A percentile compares a stretch with the other conserved stretches of the same genome.
phyloP scores from a whole-genome alignment of 2,329 filamentous ascomycete genomes.

The Hymenoscyphus repandus region DNA sequence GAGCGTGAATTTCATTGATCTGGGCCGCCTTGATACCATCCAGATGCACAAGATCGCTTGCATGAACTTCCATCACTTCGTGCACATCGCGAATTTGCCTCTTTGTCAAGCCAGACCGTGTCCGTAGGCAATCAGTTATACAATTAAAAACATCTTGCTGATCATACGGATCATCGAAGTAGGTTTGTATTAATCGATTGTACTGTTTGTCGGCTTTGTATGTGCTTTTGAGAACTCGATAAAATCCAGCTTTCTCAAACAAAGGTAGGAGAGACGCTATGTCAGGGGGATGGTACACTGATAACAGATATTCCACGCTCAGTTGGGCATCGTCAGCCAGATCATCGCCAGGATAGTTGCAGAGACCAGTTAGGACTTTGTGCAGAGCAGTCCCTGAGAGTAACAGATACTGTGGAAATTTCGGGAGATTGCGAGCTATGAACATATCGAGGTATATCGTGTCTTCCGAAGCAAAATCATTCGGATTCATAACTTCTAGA shows the following conservation, averaged over 20 bases:
- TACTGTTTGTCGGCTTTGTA: conserved; percentile 79
- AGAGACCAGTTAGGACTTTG: conserved; percentile 74
- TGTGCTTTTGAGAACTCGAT: conserved; percentile 83
- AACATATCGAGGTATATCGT: conserved; percentile 98
- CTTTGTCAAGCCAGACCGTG: conserved; percentile 55
- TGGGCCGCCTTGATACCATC: conserved; percentile 51
- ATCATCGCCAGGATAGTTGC: conserved; percentile 73
- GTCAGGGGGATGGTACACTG: conserved; percentile 86
- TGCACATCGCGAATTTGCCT: conserved; percentile 72
- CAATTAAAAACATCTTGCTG: conserved; percentile 72
- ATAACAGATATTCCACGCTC: conserved; percentile 93
- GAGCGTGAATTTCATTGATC: conserved; percentile 49
- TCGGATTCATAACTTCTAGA: conserved; percentile 79
- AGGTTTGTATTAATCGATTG: conserved; percentile 69
- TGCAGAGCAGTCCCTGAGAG: conserved; percentile 82
- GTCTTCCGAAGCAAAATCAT: conserved; percentile 71
- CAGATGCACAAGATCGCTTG: conserved; percentile 51
- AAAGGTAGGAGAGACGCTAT: conserved; percentile 69
- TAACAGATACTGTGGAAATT: conserved; percentile 93
- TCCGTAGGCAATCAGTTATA: conserved; percentile 67
- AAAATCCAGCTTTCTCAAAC: conserved; percentile 78
- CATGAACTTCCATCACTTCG: conserved; percentile 51
- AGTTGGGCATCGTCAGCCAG: conserved; percentile 91
- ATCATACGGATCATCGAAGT: conserved; percentile 80
- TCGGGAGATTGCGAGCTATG: conserved; percentile 88